Evolutionary conservation across 2,329 filamentous ascomycete species (phyloP), one percentile per base, ranked within the genome.

Genomic region (Neocucurbitaria cava): DNA sequence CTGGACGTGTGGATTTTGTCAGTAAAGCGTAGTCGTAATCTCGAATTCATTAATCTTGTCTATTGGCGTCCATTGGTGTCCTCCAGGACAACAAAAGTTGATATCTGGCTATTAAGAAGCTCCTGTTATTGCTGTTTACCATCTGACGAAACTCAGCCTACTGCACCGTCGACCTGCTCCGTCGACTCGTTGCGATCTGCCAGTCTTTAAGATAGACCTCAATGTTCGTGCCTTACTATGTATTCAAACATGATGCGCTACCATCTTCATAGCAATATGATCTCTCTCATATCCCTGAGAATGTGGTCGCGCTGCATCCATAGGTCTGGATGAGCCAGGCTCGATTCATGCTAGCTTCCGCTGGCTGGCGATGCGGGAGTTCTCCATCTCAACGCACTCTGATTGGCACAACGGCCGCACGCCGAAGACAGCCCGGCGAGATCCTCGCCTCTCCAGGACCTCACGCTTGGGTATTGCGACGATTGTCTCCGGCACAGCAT

Each of bases 361-460:
- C 30, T 15, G 3, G 30, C 13, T 11, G 9, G 10, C 18, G 21
- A n/a, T 40, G 38, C 38, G 38, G 38, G 20, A 40, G 21, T 8
- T 15, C 7, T 5, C 38, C 11, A 23, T n/a, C 38, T 39, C 38
- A 40, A 40, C 38, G 24, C 41, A n/a, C 41, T 43, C 41, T 43
- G 41, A 43, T 43, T 43, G 41, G 41, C n/a, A 24, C 10, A 5
- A n/a, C 7, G 15, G 17, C 24, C 13, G 3, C 30, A 17, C 10
- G 44, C 65, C 66, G 58, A 65, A 63, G 55, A 61, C 58, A 43
- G 24, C 39, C 65, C 60, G 64, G 48, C 44, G 21, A 48, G 48
- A 60, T 36, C 54, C 35, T 56, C 47, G 50, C 46, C 61, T 52
- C 51, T 52, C 55, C 54, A 63, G 60, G 70, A 65, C 62, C 54